Conservation (phyloP, 1,139 yeast genomes). For the Candida frijolesensis region DNA sequence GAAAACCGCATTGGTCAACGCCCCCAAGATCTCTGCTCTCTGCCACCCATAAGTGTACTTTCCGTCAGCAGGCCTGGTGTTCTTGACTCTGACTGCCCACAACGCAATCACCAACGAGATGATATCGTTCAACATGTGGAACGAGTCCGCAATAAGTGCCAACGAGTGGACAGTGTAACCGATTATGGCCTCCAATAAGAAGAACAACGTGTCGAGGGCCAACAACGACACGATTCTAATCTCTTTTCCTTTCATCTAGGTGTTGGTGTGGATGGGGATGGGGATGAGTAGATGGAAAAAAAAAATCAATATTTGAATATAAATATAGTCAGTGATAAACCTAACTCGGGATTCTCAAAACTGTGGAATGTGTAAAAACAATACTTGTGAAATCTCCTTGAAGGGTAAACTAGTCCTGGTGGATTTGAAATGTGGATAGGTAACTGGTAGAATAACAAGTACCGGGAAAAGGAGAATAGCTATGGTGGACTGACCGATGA, state of each 20-base stretch:
- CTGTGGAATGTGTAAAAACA: too few relatives aligned
- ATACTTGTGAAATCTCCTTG: too few relatives aligned
- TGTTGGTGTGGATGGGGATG: too few relatives aligned
- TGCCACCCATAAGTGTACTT: constrained; percentile 95
- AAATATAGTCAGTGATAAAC: too few relatives aligned
- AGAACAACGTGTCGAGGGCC: constrained; percentile 77
- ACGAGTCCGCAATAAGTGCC: constrained; percentile 93
- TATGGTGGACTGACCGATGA: too few relatives aligned
- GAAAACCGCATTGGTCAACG: constrained; percentile 90
- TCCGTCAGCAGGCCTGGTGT: constrained; percentile 79
- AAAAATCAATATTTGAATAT: too few relatives aligned
- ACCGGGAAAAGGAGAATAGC: too few relatives aligned
- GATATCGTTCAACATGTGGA: constrained; percentile 96
- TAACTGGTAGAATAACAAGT: too few relatives aligned
- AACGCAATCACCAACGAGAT: constrained; percentile 86
- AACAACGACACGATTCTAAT: constrained; percentile 72
- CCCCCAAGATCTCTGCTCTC: constrained; percentile 93
- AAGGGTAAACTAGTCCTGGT: too few relatives aligned
- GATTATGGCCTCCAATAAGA: constrained; percentile 79
- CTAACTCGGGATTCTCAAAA: too few relatives aligned
- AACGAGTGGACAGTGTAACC: constrained; percentile 91
- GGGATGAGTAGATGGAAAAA: too few relatives aligned
- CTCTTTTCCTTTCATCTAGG: constrained; percentile 56
- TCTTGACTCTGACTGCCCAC: constrained; percentile 95
- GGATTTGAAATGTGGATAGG: too few relatives aligned